phyloP scores from a whole-genome alignment of 305 asterid species.

The Fraxinus ornus region DNA sequence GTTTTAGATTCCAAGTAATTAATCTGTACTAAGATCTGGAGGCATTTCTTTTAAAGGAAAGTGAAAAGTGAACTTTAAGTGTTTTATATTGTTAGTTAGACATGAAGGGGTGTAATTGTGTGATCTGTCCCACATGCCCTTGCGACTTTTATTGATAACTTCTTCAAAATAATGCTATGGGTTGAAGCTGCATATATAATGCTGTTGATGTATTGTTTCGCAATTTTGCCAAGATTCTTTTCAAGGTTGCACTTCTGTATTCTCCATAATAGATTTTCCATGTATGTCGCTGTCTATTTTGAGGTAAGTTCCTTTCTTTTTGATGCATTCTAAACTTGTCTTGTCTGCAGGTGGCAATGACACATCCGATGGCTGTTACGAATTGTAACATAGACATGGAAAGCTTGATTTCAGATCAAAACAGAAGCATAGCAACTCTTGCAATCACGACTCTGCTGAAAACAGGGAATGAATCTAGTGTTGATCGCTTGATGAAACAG shows the following conservation, averaged over 20 bases:
- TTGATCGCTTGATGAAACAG: constrained; percentile 97
- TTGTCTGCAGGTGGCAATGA: constrained; percentile 89
- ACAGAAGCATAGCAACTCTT: constrained; percentile 98
- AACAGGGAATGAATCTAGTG: constrained; percentile 97
- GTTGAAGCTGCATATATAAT: background rate
- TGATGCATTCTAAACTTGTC: constrained; percentile 17
- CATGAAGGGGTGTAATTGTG: background rate
- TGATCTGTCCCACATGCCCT: background rate
- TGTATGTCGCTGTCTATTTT: background rate
- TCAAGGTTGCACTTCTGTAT: constrained; percentile 1
- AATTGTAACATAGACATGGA: constrained; percentile 98
- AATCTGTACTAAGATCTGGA: background rate
- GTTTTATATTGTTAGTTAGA: background rate
- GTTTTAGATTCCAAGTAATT: background rate
- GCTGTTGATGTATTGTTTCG: background rate
- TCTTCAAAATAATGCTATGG: background rate
- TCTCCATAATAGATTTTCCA: background rate
- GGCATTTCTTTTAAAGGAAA: background rate
- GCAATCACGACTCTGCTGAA: constrained; percentile 96
- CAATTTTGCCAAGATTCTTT: background rate
- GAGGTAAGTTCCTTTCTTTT: constrained; percentile 2
- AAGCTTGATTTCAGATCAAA: constrained; percentile 96
- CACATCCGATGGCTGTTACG: constrained; percentile 97
- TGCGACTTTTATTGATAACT: background rate
- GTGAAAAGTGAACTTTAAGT: background rate